Percentiles rank a stretch among this genome's conserved stretches.
Conservation (phyloP, 2,329 filamentous ascomycete species). For the Magnaporthiopsis poae region DNA sequence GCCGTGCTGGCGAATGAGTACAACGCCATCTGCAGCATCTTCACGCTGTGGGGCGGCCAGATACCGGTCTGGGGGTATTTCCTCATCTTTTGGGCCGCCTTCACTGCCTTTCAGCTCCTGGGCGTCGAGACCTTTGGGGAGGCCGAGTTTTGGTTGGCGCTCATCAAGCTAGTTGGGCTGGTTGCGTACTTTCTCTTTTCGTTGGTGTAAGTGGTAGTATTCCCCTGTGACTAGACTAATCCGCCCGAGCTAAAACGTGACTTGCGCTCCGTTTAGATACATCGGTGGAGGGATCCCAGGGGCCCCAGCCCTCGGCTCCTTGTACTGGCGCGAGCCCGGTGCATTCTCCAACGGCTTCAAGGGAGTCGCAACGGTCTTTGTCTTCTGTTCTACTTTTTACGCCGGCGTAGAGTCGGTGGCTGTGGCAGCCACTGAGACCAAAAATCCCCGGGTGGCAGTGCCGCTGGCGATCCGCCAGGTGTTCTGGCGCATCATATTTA, state of each 20-base stretch:
- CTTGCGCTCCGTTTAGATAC: slow-evolving; percentile 30
- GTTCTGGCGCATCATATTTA: slow-evolving; percentile 51
- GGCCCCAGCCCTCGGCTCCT: slow-evolving; percentile 53
- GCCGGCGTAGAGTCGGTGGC: slow-evolving; percentile 57
- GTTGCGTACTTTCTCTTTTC: slow-evolving; percentile 65
- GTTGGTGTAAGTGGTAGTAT: slow-evolving; percentile 39
- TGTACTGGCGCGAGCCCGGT: slow-evolving; percentile 63
- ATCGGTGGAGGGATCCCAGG: slow-evolving; percentile 57
- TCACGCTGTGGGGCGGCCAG: slow-evolving; percentile 54
- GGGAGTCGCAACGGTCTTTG: slow-evolving; percentile 55
- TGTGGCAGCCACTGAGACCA: slow-evolving; percentile 52
- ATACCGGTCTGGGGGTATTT: slow-evolving; percentile 60
- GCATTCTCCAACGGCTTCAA: slow-evolving; percentile 61
- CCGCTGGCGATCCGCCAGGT: slow-evolving; percentile 50
- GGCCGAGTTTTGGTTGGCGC: slow-evolving; percentile 69
- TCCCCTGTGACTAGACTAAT: neutral
- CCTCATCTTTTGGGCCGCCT: slow-evolving; percentile 61
- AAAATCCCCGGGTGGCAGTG: slow-evolving; percentile 46
- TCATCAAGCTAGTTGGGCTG: slow-evolving; percentile 60
- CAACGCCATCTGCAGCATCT: slow-evolving; percentile 57
- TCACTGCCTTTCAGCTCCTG: slow-evolving; percentile 58
- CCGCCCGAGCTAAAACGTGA: neutral
- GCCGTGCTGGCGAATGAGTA: slow-evolving; percentile 61
- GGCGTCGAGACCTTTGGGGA: slow-evolving; percentile 69
- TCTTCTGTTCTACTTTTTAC: slow-evolving; percentile 62